A percentile compares a stretch with the other conserved stretches of the same genome.
These are phyloP conservation scores for Teratosphaeriaceae sp. DNA, from an alignment of 2,329 filamentous ascomycete species.

Conservation along the genomic window DNA sequence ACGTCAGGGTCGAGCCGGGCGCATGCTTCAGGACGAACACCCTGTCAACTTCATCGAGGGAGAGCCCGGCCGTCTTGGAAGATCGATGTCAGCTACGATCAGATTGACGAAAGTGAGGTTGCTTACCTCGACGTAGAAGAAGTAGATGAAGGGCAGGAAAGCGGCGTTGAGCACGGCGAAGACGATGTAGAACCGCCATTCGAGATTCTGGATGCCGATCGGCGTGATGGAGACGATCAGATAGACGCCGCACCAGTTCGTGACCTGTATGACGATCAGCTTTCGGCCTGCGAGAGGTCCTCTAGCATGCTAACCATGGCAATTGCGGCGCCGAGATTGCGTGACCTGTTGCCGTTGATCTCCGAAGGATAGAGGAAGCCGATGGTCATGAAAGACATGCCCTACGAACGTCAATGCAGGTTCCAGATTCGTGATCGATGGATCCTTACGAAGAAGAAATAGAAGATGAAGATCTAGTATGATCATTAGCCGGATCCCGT, in stretches of 20 bases:
- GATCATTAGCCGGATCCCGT: neutral
- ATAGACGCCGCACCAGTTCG: constrained; percentile 13
- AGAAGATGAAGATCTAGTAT: constrained; percentile 10
- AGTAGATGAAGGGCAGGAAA: constrained; percentile 46
- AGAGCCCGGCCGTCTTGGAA: constrained; percentile 7
- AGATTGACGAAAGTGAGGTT: neutral
- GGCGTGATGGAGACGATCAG: constrained; percentile 13
- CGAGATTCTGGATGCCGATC: constrained; percentile 7
- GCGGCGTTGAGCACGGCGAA: constrained; percentile 46
- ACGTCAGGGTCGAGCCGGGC: constrained; percentile 6
- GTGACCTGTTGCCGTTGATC: constrained; percentile 11
- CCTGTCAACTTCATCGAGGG: constrained; percentile 12
- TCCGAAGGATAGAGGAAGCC: constrained; percentile 13
- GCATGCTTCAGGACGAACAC: constrained; percentile 12
- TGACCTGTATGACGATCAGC: constrained; percentile 2
- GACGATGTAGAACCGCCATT: constrained; percentile 28
- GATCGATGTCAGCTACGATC: too few species aligned
- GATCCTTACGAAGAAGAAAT: constrained; percentile 13
- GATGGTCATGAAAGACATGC: constrained; percentile 12
- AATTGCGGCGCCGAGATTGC: constrained; percentile 11
- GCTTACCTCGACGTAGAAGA: constrained; percentile 10
- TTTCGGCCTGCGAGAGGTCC: neutral
- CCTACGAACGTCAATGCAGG: constrained; percentile 4
- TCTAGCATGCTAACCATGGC: constrained; percentile 6
- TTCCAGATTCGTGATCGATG: neutral